Evolutionary conservation across 2,329 filamentous ascomycete species (phyloP).

Genomic region (Ascochyta lentis): DNA sequence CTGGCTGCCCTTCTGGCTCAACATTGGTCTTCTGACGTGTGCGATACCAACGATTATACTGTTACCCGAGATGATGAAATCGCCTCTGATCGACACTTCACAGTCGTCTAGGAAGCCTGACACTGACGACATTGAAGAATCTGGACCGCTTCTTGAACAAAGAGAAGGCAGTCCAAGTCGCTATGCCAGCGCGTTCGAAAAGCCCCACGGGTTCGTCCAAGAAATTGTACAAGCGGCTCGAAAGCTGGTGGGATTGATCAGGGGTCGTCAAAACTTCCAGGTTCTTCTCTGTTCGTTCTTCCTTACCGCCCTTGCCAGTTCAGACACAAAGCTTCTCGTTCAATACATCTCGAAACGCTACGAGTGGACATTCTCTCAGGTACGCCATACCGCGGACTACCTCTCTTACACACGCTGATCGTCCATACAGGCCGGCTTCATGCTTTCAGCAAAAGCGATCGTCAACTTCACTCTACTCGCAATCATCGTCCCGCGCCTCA

Average conservation of each 20-base stretch:
- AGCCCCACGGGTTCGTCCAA: conserved; percentile 19
- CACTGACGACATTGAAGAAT: conserved; percentile 19
- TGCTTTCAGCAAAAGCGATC: conserved; percentile 47
- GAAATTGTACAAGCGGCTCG: conserved; percentile 22
- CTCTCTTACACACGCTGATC: not conserved
- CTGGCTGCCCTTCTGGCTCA: conserved; percentile 48
- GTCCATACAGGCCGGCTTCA: conserved; percentile 40
- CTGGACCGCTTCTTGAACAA: conserved; percentile 32
- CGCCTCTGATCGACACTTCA: not conserved
- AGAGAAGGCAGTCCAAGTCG: conserved; percentile 13
- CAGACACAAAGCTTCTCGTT: conserved; percentile 47
- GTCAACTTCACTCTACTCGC: conserved; percentile 46
- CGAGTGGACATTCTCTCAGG: conserved; percentile 46
- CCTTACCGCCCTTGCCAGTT: conserved; percentile 47
- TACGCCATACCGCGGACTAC: conserved; percentile 1
- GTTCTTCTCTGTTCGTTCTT: conserved; percentile 43
- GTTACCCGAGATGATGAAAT: conserved; percentile 18
- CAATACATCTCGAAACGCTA: conserved; percentile 51
- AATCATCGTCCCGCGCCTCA: conserved; percentile 43
- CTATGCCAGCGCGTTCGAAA: conserved; percentile 37
- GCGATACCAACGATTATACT: conserved; percentile 36
- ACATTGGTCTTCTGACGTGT: conserved; percentile 35
- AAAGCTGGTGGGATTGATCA: conserved; percentile 28
- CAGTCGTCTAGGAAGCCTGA: no score
- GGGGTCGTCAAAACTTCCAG: conserved; percentile 43